phyloP scores from a whole-genome alignment of 768 basidiomycete genomes.

The Lactifluus hygrophoroides region DNA sequence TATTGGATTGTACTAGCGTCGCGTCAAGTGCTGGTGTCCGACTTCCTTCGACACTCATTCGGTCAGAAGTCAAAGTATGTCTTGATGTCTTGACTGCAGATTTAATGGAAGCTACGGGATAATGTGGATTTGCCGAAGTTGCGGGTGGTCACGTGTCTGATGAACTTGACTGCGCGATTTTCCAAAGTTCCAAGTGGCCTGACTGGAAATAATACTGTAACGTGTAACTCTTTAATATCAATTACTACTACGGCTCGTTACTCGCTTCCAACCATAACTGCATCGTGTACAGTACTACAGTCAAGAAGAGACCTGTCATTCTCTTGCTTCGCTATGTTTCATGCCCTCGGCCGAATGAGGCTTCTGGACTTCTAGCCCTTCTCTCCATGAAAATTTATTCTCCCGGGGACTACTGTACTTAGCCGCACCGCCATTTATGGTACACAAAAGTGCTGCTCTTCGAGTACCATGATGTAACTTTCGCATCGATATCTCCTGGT shows the following conservation, averaged over 20 bases:
- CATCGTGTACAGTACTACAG: not conserved
- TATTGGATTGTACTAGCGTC: too few relatives aligned
- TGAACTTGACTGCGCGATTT: too few relatives aligned
- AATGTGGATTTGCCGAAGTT: not conserved
- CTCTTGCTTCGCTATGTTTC: not conserved
- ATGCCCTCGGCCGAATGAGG: not conserved
- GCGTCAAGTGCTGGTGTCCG: too few relatives aligned
- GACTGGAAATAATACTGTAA: too few relatives aligned
- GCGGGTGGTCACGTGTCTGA: too few relatives aligned
- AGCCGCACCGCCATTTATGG: not conserved
- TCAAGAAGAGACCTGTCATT: too few relatives aligned
- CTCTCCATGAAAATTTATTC: not conserved
- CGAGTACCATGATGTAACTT: too few relatives aligned
- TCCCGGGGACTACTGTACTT: not conserved
- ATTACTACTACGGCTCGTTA: not conserved
- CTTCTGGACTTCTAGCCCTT: not conserved
- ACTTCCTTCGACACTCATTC: not conserved
- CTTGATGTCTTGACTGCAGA: not conserved
- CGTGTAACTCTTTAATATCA: too few relatives aligned
- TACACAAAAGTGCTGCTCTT: not conserved
- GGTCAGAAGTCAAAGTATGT: not conserved
- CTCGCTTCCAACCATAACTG: not conserved
- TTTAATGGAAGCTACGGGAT: not conserved
- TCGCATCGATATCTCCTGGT: too few relatives aligned
- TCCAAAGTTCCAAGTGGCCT: too few relatives aligned